phyloP scores from a whole-genome alignment of 305 asterid species.

The Fraxinus baroniana region DNA sequence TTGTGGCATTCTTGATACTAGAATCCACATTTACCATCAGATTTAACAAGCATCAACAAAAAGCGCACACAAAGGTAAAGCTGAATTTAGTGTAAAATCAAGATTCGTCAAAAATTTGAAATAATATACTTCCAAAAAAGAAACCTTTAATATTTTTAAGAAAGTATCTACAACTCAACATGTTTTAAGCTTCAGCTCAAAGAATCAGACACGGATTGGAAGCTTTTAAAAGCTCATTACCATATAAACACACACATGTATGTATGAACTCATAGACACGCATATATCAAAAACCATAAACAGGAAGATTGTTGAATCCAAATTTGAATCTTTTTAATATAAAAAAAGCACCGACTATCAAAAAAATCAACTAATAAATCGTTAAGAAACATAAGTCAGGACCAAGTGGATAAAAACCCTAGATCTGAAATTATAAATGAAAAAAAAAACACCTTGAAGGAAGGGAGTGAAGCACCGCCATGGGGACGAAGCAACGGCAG shows the following conservation, averaged over 20 bases:
- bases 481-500: conserved; percentile 27
- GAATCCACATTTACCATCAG: background rate
- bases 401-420: background rate
- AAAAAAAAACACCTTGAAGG: conserved; percentile 20
- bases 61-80: background rate
- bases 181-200: background rate
- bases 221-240: background rate
- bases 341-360: background rate
- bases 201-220: background rate
- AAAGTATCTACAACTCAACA: background rate
- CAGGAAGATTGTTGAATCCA: background rate
- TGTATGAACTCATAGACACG: background rate
- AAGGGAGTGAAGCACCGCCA: conserved; percentile 21
- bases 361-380: background rate
- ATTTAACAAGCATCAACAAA: background rate
- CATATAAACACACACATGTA: background rate
- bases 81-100: background rate
- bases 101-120: background rate
- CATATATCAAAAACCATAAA: background rate
- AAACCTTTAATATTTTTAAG: background rate
- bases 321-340: background rate
- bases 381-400: background rate
- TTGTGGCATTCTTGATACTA: background rate
- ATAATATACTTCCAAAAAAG: background rate
- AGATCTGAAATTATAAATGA: conserved; percentile 19